Base-by-base conservation (phyloP, 1,284 basidiomycete genomes). In the Ganoderma lingzhi region DNA sequence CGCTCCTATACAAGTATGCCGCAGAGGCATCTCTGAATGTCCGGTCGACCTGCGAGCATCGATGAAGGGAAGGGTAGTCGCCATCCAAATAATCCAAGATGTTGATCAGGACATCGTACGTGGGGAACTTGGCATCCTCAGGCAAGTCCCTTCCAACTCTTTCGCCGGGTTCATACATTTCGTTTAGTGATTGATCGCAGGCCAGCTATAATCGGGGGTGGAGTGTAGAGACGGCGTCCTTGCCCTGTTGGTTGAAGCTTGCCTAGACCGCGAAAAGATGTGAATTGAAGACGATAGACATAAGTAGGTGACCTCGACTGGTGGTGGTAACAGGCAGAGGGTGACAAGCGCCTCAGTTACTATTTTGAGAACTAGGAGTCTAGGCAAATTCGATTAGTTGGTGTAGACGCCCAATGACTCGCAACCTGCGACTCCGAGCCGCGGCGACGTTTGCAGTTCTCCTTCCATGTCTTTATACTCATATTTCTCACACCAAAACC, bases 11-110 rank as follows among this genome's bases (percentile, higher is more conserved):
- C 1, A 88, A 80, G 32, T 85, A 65, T 28, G 77, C 79, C 10
- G 85, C 82, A 12, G 85, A 82, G 12, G 80, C 82, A 32, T 74
- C 72, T 70, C 83, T 81, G 74, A 85, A 85, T 15, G 79, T 76
- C 64, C 76, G 78, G 70, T 81, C 84, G n/a, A 86, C 85, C n/a
- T 85, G 76, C 35, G 84, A 75, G 71, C 82, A 86, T 12, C 69
- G 68, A 64, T 71, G 80, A 19, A 88, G 78, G 0, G 80, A 72
- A 12, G 41, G 39, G 63, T 78, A 80, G 70, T 86, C 80, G 28
- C 81, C 70, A 32, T 65, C 66, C 23, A 84, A 73, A 44, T 71
- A 63, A 23, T 78, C 78, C 23, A 87, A 59, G 17, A 85, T 75
- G 41, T 77, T 71, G 4, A 80, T 67, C n/a, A 86, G 77, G 42